Evolutionary conservation across 306 rosid species (phyloP).

Genomic region (Quillaja saponaria): DNA sequence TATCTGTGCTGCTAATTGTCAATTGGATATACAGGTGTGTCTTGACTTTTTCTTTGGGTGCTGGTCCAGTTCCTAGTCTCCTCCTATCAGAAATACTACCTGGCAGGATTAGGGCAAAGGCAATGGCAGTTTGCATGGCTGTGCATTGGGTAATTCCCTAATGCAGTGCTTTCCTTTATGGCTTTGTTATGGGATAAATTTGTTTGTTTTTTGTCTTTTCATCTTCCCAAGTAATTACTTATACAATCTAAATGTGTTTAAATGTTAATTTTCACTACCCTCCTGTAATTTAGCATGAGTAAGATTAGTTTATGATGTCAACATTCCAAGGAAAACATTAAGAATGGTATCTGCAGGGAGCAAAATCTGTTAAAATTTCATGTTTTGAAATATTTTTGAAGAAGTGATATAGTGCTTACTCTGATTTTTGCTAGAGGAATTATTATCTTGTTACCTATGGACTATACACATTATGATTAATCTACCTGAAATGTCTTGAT

Average conservation of each 20-base stretch:
- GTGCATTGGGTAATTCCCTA: conserved; percentile 69
- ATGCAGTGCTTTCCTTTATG: conserved; percentile 21
- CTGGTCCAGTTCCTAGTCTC: conserved; percentile 86
- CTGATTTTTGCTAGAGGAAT: not conserved
- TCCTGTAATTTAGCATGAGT: too few relatives aligned
- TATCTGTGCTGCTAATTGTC: conserved; percentile 24
- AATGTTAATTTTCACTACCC: too few relatives aligned
- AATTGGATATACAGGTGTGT: conserved; percentile 61
- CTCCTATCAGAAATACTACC: conserved; percentile 78
- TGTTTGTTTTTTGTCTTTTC: conserved; percentile 2
- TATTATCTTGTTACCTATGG: not conserved
- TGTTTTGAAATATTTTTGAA: conserved; percentile 1
- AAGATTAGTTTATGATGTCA: not conserved
- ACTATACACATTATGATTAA: not conserved
- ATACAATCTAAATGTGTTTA: not conserved
- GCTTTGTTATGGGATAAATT: conserved; percentile 5
- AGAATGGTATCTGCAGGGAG: too few relatives aligned
- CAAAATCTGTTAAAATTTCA: too few relatives aligned
- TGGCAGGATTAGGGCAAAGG: conserved; percentile 69
- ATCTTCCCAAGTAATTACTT: not conserved
- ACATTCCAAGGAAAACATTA: too few relatives aligned
- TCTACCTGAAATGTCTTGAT: conserved; percentile 1
- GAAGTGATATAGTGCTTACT: not conserved
- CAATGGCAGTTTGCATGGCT: conserved; percentile 88
- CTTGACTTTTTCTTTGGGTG: conserved; percentile 64